A percentile compares a stretch with the other conserved stretches of the same genome.
These are phyloP conservation scores for Boletus vinaceobasis DNA, from an alignment of 768 basidiomycete genomes.

Conservation along the genomic window DNA sequence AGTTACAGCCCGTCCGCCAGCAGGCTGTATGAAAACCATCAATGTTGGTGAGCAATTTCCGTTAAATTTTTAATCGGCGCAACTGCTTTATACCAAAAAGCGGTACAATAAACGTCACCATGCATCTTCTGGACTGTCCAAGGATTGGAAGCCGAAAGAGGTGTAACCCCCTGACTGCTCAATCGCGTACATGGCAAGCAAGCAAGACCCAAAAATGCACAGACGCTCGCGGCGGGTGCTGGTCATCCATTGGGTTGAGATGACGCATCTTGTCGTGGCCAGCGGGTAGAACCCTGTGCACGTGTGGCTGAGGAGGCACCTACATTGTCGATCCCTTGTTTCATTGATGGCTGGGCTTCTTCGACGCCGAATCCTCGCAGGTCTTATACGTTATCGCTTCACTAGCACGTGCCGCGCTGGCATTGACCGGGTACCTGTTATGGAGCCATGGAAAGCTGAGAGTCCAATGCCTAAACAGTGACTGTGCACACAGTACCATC, in stretches of 20 bases:
- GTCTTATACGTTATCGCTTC: conserved; percentile 20
- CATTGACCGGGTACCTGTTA: background rate
- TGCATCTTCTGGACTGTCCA: background rate
- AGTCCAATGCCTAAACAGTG: background rate
- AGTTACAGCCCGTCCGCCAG: background rate
- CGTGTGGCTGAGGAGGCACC: background rate
- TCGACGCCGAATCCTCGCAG: background rate
- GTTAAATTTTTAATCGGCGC: conserved; percentile 23
- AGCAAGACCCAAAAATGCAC: background rate
- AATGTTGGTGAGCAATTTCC: conserved; percentile 22
- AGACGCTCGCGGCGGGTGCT: background rate
- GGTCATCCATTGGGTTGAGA: background rate
- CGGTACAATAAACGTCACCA: conserved; percentile 7
- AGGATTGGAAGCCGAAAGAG: conserved; percentile 1
- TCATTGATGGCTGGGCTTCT: conserved; percentile 4
- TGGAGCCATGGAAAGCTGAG: background rate
- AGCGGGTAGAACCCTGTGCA: background rate
- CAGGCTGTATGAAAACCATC: conserved; percentile 12
- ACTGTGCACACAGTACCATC: background rate
- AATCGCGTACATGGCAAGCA: conserved; percentile 2
- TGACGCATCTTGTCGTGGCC: background rate
- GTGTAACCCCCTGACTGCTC: background rate
- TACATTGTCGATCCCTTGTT: conserved; percentile 14
- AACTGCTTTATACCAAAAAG: conserved; percentile 9
- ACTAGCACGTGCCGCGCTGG: conserved; percentile 2